Base-by-base conservation (phyloP, 306 rosid genomes). In the Hippophae gyantsensis region DNA sequence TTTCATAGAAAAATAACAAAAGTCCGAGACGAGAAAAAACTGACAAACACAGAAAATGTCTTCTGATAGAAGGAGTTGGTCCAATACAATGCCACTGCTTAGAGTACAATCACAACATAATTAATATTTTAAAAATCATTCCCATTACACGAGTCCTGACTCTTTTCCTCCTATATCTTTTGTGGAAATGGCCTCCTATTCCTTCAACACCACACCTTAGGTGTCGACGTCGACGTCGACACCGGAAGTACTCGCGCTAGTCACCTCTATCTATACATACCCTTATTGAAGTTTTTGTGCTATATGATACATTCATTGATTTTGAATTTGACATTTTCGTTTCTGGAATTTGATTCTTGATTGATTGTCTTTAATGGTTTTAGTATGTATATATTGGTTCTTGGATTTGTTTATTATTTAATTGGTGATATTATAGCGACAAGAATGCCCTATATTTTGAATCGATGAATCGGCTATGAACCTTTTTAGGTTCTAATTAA, bases 211-310 rank as follows among this genome's bases (percentile, higher is more conserved):
- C 64, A 45, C 68, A 57, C 1, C 58, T 13, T 0, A 74, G 27
- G 18, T 67, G 69, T 90, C 60, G 96, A 96, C 50, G 81, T 90
- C 58, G 96, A 90, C 67, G 98, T 87, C 25, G 96, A 96, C 72
- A 90, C 95, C 47, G 96, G 92, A 64, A 90, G 95, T 71, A 95
- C 98, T 44, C 95, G 95, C 18, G 98, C 98, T 63, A 96, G 98
- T 90, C 13, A 13, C 43, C 11, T 18, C 69, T 5, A 43, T 58
- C 45, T 54, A 40, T 53, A 53, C 13, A 3, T 44, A 4, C 58
- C 7, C 13, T 13, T 10, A 5, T 11, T 49, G 42, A 49, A 7
- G 11, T 8, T 7, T 43, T 45, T 2, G 7, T 2, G 11, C 5
- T 61, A 38, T n/a, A n/a, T n/a, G n/a, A n/a, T n/a, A n/a, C n/a